Base-by-base conservation (phyloP, 2,329 filamentous ascomycete genomes). In the Lachnellula arida region DNA sequence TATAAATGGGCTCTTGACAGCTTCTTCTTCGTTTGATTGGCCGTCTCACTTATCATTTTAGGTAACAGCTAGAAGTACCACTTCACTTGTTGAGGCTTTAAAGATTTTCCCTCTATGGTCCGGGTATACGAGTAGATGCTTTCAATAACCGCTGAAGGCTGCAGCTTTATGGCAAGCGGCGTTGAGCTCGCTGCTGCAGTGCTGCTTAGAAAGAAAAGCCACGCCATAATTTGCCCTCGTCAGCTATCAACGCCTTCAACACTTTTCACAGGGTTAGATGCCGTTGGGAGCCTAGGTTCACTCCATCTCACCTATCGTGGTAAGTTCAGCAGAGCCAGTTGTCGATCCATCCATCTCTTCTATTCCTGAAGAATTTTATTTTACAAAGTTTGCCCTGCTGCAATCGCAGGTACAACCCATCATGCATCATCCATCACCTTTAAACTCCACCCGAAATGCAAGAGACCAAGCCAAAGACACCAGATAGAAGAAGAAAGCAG, bases 331-430 rank as follows among this genome's bases (percentile, higher is more conserved):
- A n/a, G 39, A 19, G 15, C 15, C 17, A 42, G 39, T 5, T 14
- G 8, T 42, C 17, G 15, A 42, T 42, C 17, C 48, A 42, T 51
- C 51, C 46, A 22, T 54, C 40, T 57, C 47, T 51, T 65, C 61
- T 67, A 65, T 63, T 65, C 63, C 62, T 62, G 43, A 65, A 64
- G 57, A 54, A 42, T 57, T 51, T 46, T 67, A 67, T 15, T 64
- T 58, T 66, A 67, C 65, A 67, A 59, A 60, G 47, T 49, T 53
- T 42, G 35, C 39, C 40, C 50, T 51, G 47, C 46, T 53, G 12
- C n/a, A 46, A 46, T 47, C 46, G 47, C 51, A 23, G n/a, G 25
- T 49, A 49, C 17, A 49, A 49, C 9, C 37, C 53, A 7, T 40
- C 58, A 58, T 54, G 51, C 48, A 44, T 15, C 46, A 54, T 57